Evolutionary conservation across 2,329 filamentous ascomycete genomes (phyloP), one percentile per base, ranked within the genome.

Genomic region (Fusarium coicis): DNA sequence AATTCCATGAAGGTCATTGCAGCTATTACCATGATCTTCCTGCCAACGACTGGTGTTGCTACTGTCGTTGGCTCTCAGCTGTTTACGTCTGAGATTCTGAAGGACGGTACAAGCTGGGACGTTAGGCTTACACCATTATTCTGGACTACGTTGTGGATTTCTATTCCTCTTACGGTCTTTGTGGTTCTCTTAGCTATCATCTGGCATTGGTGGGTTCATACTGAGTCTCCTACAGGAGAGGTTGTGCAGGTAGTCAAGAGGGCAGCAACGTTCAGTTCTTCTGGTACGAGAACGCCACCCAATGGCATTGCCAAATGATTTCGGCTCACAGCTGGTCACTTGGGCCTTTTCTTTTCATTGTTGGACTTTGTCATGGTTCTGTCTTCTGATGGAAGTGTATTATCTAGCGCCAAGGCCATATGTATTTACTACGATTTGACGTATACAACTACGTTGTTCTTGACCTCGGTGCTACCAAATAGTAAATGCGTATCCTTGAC

Each of bases 1-100:
- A 79, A 76, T n/a, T 79, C 79, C 18, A 83, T 83, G 79, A 81
- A 80, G 55, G 78, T 82, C 10, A 81, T 84, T 36, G 79, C 82
- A 7, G 76, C 77, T 40, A 79, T 84, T 26, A 83, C 81, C 10
- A 77, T 84, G 63, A 58, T 84, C 10, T 84, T 83, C 65, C 53
- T 84, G 1, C 82, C 82, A 2, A 82, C 80, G 1, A 81, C 80
- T 5, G 79, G 77, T 1, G 80, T 84, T 12, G 80, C 82, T 14
- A 76, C 78, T 0, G 73, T 84, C 10, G 52, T 75, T 11, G 79
- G 79, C 12, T 80, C 79, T 12, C 78, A 79, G 53, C 40, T 80
- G 10, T 74, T 80, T 10, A 57, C 76, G 2, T 70, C 79, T 2
- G 63, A 78, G 26, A 47, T 73, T 10, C 65, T 53, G 2, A 64